These are phyloP conservation scores for Ilex aquifolium DNA, from an alignment of 257 asterid genomes.

Conservation along the genomic window DNA sequence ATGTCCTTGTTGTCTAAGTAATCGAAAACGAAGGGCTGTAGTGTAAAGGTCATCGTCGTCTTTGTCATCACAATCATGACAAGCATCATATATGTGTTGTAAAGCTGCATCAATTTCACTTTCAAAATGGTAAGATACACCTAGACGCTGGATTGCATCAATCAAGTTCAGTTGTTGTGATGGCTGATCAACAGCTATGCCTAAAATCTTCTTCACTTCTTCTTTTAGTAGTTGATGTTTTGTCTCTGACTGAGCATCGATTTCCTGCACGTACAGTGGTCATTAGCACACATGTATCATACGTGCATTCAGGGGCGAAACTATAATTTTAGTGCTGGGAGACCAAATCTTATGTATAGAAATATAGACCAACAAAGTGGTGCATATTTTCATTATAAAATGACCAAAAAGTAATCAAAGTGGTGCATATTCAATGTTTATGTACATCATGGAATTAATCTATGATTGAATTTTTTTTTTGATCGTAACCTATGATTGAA, in stretches of 20 bases:
- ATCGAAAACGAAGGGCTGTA: constrained; percentile 33
- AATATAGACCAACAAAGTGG: no score
- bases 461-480: no score
- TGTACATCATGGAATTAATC: no score
- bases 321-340: no score
- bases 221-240: constrained; percentile 2
- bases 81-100: neutral
- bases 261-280: constrained; percentile 6
- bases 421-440: no score
- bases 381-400: no score
- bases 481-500: no score
- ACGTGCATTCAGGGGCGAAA: no score
- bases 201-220: neutral
- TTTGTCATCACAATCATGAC: neutral
- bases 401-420: no score
- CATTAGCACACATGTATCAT: no score
- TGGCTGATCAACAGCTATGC: neutral
- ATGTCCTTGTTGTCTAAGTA: constrained; percentile 28
- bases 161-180: constrained; percentile 4
- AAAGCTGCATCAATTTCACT: constrained; percentile 8
- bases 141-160: constrained; percentile 16
- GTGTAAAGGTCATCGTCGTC: constrained; percentile 8
- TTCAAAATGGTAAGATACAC: constrained; percentile 14
- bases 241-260: neutral
- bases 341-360: no score